Percentiles rank a stretch among this genome's conserved stretches.
Evolutionary conservation across 2,329 filamentous ascomycete genomes (phyloP).

Genomic region (Macroventuria anomochaeta): DNA sequence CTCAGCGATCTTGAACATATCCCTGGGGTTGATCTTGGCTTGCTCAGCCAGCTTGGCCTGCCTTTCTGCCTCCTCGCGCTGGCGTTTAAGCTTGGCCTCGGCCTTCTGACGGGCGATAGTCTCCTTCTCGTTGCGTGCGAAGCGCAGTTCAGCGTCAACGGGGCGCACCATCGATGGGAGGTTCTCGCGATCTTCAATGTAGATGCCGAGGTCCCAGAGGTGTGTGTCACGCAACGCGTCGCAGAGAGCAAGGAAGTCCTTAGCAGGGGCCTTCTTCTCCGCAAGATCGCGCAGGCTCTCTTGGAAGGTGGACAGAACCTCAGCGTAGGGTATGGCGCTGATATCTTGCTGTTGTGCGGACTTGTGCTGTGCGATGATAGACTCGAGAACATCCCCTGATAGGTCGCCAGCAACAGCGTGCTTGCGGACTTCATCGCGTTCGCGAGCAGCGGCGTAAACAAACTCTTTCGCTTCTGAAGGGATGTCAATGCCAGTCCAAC

Average conservation of each 20-base stretch:
- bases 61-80: conserved; percentile 65
- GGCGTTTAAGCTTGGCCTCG: conserved; percentile 57
- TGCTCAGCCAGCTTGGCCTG: conserved; percentile 62
- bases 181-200: conserved; percentile 80
- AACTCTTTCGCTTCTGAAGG: conserved; percentile 65
- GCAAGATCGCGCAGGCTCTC: conserved; percentile 66
- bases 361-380: conserved; percentile 50
- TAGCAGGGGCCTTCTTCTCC: conserved; percentile 61
- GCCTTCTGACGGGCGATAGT: conserved; percentile 51
- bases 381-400: conserved; percentile 35
- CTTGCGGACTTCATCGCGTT: conserved; percentile 65
- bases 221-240: conserved; percentile 76
- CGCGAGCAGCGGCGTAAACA: conserved; percentile 64
- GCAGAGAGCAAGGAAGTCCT: conserved; percentile 76
- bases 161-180: conserved; percentile 77
- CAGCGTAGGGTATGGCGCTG: conserved; percentile 54
- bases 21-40: conserved; percentile 63
- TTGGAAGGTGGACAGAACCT: conserved; percentile 60
- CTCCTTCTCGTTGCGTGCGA: conserved; percentile 62
- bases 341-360: conserved; percentile 37
- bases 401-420: conserved; percentile 58
- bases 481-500: conserved; percentile 71
- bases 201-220: conserved; percentile 82
- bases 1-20: conserved; percentile 65
- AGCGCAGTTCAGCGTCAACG: conserved; percentile 64